Conservation (phyloP, 768 basidiomycete genomes). For the Suillus plorans region DNA sequence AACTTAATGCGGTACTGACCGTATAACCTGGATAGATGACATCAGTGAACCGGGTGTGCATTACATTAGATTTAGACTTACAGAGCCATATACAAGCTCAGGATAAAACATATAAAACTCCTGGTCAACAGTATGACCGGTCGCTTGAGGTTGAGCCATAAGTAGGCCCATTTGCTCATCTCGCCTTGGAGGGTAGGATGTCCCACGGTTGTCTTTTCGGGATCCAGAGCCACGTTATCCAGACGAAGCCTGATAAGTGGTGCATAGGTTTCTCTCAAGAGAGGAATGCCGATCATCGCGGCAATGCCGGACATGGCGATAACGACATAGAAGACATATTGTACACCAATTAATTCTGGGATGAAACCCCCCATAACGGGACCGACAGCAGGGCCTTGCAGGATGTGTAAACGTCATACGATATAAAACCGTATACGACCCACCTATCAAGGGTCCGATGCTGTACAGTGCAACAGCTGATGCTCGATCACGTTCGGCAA, state of each 20-base stretch:
- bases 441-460: conserved; percentile 63
- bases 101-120: conserved; percentile 68
- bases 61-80: conserved; percentile 35
- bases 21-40: conserved; percentile 44
- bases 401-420: conserved; percentile 6
- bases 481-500: conserved; percentile 59
- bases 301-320: conserved; percentile 43
- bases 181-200: conserved; percentile 27
- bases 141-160: conserved; percentile 63
- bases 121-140: conserved; percentile 56
- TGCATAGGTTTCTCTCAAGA: conserved; percentile 72
- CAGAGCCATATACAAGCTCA: conserved; percentile 75
- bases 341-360: conserved; percentile 54
- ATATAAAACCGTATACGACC: neutral
- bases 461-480: conserved; percentile 71
- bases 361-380: conserved; percentile 73
- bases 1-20: conserved; percentile 37
- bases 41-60: neutral
- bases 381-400: conserved; percentile 51
- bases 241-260: conserved; percentile 61
- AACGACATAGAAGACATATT: conserved; percentile 61
- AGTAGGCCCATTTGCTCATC: conserved; percentile 35
- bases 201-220: conserved; percentile 39
- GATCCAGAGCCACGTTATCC: conserved; percentile 40
- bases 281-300: conserved; percentile 51